Base-by-base conservation (phyloP, 208 protist genomes). In the Trypanosoma vivax region DNA sequence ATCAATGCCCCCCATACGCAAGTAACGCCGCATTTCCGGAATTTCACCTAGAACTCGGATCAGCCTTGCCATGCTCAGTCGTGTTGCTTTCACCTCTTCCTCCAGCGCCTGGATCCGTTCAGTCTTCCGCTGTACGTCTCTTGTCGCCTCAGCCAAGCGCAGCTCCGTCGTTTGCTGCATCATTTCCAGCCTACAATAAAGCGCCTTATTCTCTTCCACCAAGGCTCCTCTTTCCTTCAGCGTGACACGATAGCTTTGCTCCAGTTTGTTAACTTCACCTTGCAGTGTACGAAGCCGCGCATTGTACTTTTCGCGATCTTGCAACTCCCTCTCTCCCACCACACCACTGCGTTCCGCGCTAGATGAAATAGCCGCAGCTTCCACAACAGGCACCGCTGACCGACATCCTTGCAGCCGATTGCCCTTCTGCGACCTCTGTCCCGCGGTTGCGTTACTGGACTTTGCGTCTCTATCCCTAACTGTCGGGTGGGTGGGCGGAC, bases 21-120 rank as follows among this genome's bases (percentile, higher is more conserved):
- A 49, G 50, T 78, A 88, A 21, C 72, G 57, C 9, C 50, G 51
- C 49, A 93, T 55, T 13, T 62, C 50, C n/a, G 86, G 86, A n/a
- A 93, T 77, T 41, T 84, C 65, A 5, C 61, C 54, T 39, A 93
- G 60, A 18, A 93, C 47, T n/a, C 63, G 72, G 53, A 93, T 66
- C 57, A 93, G 62, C 5, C 82, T 76, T 19, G 77, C 72, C 66
- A 86, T 77, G 56, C 86, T 90, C 4, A 83, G 54, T 31, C 66
- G 82, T 34, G 73, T 65, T 4, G 58, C 74, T 28, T 79, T 68
- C 16, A 86, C 67, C 40, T 86, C 71, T 42, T 81, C 73, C 34
- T 64, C 66, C 23, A 89, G 46, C 5, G 56, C 56, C 23, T 70
- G 54, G n/a, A 53, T 68, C 18, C 83, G 58, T 5, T 41, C 23